These are phyloP conservation scores for Naematelia encephala DNA, from an alignment of 768 basidiomycete species.

Conservation along the genomic window DNA sequence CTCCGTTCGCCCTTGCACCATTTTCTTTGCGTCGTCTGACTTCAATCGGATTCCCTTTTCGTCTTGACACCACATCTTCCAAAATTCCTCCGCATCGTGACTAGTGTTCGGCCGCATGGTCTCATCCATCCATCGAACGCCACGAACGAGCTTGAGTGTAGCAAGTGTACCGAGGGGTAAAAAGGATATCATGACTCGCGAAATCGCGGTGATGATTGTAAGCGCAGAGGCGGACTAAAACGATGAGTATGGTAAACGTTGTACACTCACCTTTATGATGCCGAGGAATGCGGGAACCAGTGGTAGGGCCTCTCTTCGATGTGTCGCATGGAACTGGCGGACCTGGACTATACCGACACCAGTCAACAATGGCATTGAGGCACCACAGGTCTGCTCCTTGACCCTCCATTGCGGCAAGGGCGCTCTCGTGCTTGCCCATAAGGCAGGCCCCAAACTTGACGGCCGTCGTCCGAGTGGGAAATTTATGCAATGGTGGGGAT, in stretches of 20 bases:
- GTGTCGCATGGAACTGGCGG: slow-evolving; percentile 31
- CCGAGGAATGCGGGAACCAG: slow-evolving; percentile 31
- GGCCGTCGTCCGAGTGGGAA: background rate
- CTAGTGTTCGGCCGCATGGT: slow-evolving; percentile 18
- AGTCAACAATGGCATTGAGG: background rate
- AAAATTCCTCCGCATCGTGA: slow-evolving; percentile 37
- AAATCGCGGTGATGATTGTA: slow-evolving; percentile 36
- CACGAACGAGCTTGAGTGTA: slow-evolving; percentile 22
- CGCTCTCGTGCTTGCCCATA: background rate
- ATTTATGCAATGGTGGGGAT: background rate
- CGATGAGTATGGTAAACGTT: background rate
- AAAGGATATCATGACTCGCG: slow-evolving; percentile 44
- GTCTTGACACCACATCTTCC: slow-evolving; percentile 43
- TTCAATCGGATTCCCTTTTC: slow-evolving; percentile 22
- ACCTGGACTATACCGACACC: background rate
- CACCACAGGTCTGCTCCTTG: background rate
- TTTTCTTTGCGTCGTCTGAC: slow-evolving; percentile 14
- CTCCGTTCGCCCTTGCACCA: slow-evolving; percentile 17
- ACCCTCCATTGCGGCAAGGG: background rate
- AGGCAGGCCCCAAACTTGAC: background rate
- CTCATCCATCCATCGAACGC: slow-evolving; percentile 23
- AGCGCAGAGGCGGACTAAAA: slow-evolving; percentile 35
- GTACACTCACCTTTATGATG: slow-evolving; percentile 36
- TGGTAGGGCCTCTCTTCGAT: slow-evolving; percentile 35
- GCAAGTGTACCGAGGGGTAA: slow-evolving; percentile 43